Conservation (phyloP, 805 yeast species). For the Candida suzukii region DNA sequence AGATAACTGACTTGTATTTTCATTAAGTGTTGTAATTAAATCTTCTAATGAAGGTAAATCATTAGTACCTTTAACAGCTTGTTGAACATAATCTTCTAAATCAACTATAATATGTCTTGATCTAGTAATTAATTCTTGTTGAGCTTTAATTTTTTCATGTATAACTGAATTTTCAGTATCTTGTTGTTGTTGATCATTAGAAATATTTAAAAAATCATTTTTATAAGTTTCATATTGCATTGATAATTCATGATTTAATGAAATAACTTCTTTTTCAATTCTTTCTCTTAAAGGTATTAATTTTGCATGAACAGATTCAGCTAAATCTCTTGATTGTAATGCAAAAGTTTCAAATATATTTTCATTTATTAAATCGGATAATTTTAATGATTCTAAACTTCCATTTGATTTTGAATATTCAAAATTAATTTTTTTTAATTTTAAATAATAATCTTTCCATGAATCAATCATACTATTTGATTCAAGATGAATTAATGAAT, state of each 20-base stretch:
- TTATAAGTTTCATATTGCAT: conserved; percentile 34
- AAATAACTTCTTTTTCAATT: conserved; percentile 30
- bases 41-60: conserved; percentile 23
- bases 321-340: conserved; percentile 16
- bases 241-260: conserved; percentile 30
- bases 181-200: conserved; percentile 3
- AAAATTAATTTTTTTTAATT: conserved; percentile 19
- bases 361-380: conserved; percentile 29
- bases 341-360: conserved; percentile 26
- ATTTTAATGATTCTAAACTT: conserved; percentile 9
- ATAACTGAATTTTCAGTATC: neutral
- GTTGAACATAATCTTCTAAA: conserved; percentile 16
- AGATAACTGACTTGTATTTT: conserved; percentile 20
- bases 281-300: conserved; percentile 24
- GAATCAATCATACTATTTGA: conserved; percentile 34
- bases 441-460: conserved; percentile 30
- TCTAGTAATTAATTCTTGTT: conserved; percentile 9
- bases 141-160: neutral
- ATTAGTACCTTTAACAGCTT: conserved; percentile 14
- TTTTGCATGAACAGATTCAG: conserved; percentile 10
- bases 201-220: conserved; percentile 24
- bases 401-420: conserved; percentile 11
- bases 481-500: conserved; percentile 27
- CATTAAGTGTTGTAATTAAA: conserved; percentile 21
- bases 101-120: conserved; percentile 14